Conservation (phyloP, 2,329 filamentous ascomycete genomes). For the Thermomyces lanuginosus region DNA sequence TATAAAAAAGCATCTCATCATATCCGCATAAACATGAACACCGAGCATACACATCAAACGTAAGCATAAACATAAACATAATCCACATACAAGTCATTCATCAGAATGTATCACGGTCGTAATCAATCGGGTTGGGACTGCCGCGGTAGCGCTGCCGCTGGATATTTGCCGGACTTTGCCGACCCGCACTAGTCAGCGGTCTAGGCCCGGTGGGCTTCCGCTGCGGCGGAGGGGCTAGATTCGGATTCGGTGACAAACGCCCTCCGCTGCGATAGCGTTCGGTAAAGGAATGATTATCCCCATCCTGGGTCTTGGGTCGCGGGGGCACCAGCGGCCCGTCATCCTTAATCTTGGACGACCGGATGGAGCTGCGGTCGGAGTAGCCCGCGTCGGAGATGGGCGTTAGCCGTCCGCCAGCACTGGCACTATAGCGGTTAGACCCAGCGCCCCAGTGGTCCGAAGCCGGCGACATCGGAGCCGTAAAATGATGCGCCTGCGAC, state of each 20-base stretch:
- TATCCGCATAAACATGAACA: constrained; percentile 2
- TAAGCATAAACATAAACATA: not conserved
- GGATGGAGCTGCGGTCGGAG: constrained; percentile 27
- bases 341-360: constrained; percentile 39
- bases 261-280: constrained; percentile 17
- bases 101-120: constrained; percentile 8
- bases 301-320: constrained; percentile 23
- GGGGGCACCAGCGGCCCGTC: constrained; percentile 44
- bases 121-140: constrained; percentile 15
- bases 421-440: constrained; percentile 21
- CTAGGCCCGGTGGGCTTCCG: constrained; percentile 26
- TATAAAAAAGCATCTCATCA: too few relatives aligned
- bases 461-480: constrained; percentile 22
- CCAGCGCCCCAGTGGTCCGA: constrained; percentile 33
- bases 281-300: constrained; percentile 19
- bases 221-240: constrained; percentile 12
- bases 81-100: too few relatives aligned
- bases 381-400: constrained; percentile 32
- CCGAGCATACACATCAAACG: constrained; percentile 1
- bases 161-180: constrained; percentile 11
- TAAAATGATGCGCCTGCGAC: constrained; percentile 41
- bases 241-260: constrained; percentile 13
- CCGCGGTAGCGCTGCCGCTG: constrained; percentile 17
- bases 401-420: constrained; percentile 26
- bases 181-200: constrained; percentile 17